phyloP scores from a whole-genome alignment of 2,329 filamentous ascomycete genomes.

The Chaetomiaceae sp. region DNA sequence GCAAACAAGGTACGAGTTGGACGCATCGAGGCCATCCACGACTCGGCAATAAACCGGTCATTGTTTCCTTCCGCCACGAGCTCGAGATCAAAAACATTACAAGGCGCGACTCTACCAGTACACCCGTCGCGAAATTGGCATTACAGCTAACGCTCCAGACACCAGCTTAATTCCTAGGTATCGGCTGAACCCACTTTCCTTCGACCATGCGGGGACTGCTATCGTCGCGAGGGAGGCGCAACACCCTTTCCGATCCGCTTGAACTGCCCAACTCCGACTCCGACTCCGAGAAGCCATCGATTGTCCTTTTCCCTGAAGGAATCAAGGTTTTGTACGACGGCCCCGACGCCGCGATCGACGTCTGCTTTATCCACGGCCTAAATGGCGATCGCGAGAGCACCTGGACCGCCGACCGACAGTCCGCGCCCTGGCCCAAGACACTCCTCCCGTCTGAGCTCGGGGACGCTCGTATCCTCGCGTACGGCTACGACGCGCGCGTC shows the following conservation, averaged over 20 bases:
- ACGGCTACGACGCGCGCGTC: conserved; percentile 34
- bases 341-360: conserved; percentile 20
- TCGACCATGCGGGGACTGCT: too few relatives aligned
- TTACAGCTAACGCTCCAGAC: too few relatives aligned
- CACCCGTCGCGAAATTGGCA: too few relatives aligned
- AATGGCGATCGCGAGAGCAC: conserved; percentile 32
- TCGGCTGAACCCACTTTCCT: too few relatives aligned
- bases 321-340: conserved; percentile 18
- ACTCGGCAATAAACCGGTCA: too few relatives aligned
- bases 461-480: conserved; percentile 31
- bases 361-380: conserved; percentile 38
- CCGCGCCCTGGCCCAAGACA: conserved; percentile 29
- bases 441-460: conserved; percentile 29
- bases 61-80: too few relatives aligned
- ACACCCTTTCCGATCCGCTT: conserved; percentile 22
- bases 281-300: neutral
- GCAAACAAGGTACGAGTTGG: too few relatives aligned
- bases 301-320: conserved; percentile 21
- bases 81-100: too few relatives aligned
- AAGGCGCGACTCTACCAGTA: too few relatives aligned
- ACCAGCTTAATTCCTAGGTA: too few relatives aligned
- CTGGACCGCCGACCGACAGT: conserved; percentile 29
- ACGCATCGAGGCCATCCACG: too few relatives aligned
- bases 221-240: neutral
- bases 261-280: too few relatives aligned